A percentile compares a stretch with the other conserved stretches of the same genome.
Conservation (phyloP, 805 yeast genomes). For the Zygotorulaspora florentina region DNA sequence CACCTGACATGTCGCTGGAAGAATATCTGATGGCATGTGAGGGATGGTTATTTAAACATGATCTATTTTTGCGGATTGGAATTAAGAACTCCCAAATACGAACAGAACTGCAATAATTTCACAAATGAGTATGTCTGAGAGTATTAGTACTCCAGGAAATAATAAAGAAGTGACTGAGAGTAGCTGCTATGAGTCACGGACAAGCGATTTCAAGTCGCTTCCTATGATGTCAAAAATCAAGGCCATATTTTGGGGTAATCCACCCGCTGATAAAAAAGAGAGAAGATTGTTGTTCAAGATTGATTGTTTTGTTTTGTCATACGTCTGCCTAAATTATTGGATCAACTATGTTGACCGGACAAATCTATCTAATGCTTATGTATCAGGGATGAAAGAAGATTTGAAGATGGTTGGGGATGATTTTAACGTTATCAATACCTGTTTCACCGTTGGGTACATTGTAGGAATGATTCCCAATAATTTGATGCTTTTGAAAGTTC, state of each 20-base stretch:
- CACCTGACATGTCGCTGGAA: too few species aligned
- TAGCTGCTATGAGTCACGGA: background rate
- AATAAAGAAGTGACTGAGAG: background rate
- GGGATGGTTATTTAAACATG: too few species aligned
- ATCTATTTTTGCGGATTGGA: too few species aligned
- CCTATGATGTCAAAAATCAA: conserved; percentile 8
- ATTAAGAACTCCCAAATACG: too few species aligned
- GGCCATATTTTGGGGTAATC: conserved; percentile 34
- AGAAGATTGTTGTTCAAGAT: conserved; percentile 21
- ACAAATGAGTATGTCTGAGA: too few species aligned
- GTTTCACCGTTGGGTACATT: conserved; percentile 53
- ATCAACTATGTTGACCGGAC: conserved; percentile 51
- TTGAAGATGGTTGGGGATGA: conserved; percentile 43
- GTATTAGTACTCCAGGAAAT: too few species aligned
- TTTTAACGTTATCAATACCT: conserved; percentile 47
- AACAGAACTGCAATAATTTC: too few species aligned
- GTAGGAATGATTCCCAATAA: conserved; percentile 57
- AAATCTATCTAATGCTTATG: conserved; percentile 51
- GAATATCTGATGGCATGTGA: too few species aligned
- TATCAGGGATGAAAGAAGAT: conserved; percentile 56
- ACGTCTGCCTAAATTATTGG: conserved; percentile 24
- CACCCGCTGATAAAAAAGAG: conserved; percentile 34
- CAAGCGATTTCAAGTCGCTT: background rate
- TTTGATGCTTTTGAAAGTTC: conserved; percentile 43
- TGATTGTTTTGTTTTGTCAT: conserved; percentile 21